phyloP scores from a whole-genome alignment of 257 asterid species.

The Prunella vulgaris region DNA sequence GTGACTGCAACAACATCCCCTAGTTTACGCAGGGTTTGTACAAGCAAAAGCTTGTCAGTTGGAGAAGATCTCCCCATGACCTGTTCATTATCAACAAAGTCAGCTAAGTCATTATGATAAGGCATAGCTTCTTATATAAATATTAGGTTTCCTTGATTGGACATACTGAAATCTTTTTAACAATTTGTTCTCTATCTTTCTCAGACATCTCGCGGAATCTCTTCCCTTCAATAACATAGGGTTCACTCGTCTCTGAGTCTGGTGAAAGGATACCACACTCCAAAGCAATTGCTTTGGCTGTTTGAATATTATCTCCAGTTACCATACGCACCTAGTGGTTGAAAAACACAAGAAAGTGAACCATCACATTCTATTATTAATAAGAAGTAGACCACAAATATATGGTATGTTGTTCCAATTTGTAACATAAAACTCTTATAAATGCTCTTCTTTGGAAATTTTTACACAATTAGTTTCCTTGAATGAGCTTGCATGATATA shows the following conservation, averaged over 20 bases:
- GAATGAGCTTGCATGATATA: not conserved
- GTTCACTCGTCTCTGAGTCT: constrained; percentile 51
- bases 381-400: not conserved
- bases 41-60: constrained; percentile 88
- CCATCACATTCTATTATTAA: not conserved
- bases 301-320: constrained; percentile 90
- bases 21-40: constrained; percentile 75
- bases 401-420: not conserved
- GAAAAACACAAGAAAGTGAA: constrained; percentile 9
- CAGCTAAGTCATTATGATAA: constrained; percentile 5
- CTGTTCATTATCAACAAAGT: constrained; percentile 35
- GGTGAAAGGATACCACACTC: constrained; percentile 88
- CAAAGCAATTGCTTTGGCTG: constrained; percentile 91
- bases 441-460: not conserved
- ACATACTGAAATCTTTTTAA: constrained; percentile 59
- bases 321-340: constrained; percentile 86
- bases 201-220: constrained; percentile 79
- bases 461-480: not conserved
- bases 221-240: constrained; percentile 74
- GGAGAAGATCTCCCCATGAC: constrained; percentile 98
- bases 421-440: not conserved
- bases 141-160: not conserved
- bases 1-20: constrained; percentile 97
- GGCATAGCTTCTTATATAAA: constrained; percentile 7
- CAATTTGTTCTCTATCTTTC: constrained; percentile 64